A percentile compares a stretch with the other conserved stretches of the same genome.
Evolutionary conservation across 78 protist species (phyloP).

Genomic region (Planoprotostelium fungivorum): DNA sequence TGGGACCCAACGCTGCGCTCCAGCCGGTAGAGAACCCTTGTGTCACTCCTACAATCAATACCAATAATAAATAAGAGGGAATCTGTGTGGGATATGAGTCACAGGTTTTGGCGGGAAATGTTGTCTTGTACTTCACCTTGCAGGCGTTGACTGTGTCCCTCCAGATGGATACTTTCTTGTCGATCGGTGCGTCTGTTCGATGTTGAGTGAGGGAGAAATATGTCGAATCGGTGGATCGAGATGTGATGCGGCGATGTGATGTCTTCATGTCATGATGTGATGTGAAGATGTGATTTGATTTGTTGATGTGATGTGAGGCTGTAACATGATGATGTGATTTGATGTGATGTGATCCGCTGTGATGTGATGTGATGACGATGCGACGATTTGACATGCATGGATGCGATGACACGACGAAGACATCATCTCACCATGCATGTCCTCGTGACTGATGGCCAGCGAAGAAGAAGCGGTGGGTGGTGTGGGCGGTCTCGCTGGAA

Average conservation of each 20-base stretch:
- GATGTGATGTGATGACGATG: too few species aligned
- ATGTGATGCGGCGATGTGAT: not conserved
- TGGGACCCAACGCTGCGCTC: not conserved
- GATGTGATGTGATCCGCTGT: too few species aligned
- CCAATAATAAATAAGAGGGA: not conserved
- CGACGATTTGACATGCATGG: not conserved
- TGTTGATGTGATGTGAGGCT: too few species aligned
- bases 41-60: not conserved
- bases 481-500: not conserved
- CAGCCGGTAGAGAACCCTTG: not conserved
- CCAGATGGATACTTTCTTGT: not conserved
- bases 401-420: not conserved
- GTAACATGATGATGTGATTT: too few species aligned
- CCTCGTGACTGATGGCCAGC: not conserved
- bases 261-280: too few species aligned
- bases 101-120: not conserved
- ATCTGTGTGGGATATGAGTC: not conserved
- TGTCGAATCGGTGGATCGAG: not conserved
- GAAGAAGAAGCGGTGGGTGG: not conserved
- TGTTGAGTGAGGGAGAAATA: not conserved
- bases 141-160: not conserved
- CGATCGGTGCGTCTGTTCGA: not conserved
- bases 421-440: not conserved
- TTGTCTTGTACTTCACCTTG: not conserved
- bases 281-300: too few species aligned